phyloP scores from a whole-genome alignment of 768 basidiomycete genomes.

The Xerocomellus chrysenteron region DNA sequence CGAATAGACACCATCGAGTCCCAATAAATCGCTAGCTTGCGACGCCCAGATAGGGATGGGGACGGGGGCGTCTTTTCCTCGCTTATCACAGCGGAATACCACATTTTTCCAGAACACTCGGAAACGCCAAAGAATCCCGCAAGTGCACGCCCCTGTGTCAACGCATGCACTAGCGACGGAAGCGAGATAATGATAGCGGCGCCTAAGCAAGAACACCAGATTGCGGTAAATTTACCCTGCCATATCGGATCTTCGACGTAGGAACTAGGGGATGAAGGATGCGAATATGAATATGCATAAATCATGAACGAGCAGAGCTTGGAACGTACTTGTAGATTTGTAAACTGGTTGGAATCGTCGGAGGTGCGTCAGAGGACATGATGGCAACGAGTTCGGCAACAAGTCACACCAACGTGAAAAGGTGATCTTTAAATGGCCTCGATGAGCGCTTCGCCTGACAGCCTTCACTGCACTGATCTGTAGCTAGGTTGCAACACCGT shows the following conservation, averaged over 20 bases:
- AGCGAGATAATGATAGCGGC: constrained; percentile 47
- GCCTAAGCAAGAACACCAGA: constrained; percentile 64
- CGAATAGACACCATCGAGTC: constrained; percentile 36
- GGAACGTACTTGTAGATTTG: constrained; percentile 65
- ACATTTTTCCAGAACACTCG: constrained; percentile 34
- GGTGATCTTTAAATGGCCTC: neutral
- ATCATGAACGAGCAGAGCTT: neutral
- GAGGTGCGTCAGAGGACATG: constrained; percentile 46
- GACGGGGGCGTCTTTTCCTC: constrained; percentile 8
- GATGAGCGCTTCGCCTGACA: too few species aligned
- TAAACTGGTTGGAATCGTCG: constrained; percentile 55
- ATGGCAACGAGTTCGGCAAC: neutral
- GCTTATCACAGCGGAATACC: constrained; percentile 33
- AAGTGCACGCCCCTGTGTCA: constrained; percentile 42
- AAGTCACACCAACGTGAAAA: neutral
- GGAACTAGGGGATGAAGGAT: constrained; percentile 46
- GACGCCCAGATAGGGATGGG: neutral
- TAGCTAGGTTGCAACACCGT: too few species aligned
- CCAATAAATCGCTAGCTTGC: constrained; percentile 26
- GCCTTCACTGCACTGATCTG: too few species aligned
- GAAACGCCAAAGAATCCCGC: constrained; percentile 48
- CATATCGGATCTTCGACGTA: constrained; percentile 77
- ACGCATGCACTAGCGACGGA: constrained; percentile 42
- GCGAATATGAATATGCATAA: neutral
- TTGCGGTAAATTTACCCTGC: constrained; percentile 71